Evolutionary conservation across 768 basidiomycete genomes (phyloP), one percentile per base, ranked within the genome.

Genomic region (Suillus cothurnatus): DNA sequence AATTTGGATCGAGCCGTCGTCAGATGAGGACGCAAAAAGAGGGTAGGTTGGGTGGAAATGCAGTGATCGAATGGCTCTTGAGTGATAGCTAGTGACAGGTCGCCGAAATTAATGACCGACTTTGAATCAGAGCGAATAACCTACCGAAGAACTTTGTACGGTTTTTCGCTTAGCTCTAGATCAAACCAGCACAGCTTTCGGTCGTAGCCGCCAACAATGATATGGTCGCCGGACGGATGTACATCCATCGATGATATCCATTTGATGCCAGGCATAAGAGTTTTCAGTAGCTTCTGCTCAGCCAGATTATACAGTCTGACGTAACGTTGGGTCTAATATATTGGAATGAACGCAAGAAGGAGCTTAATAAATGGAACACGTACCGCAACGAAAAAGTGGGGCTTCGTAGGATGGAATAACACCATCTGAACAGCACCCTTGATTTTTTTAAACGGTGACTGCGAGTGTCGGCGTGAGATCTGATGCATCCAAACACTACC

Each of bases 161-260:
- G 97, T 76, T 97, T 97, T 68, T 93, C 91, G 70, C 91, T 94
- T 63, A 99, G 87, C 73, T 99, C 97, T 69, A 99, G 82, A 81
- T 99, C 97, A 77, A 99, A 99, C 97, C 97, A 99, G 76, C 95
- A 96, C 19, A 99, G 81, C 77, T 98, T 97, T 70, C 93, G 90
- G 80, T 99, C 97, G 77, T 99, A 99, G 56, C 94, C 94, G 65
- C 97, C 97, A 59, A 99, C 93, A 67, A 99, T 94, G 66, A 99
- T 82, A 81, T 99, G 95, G 72, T 99, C 96, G 34, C 94, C 94
- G 60, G 91, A 91, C 26, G 97, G 94, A 78, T 99, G 97, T 31
- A 99, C 86, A 74, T 99, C 96, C 90, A 99, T 91, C 12, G 88
- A 93, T 41, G 95, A 97, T 73, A 99, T 98, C 97, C 97, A 99